Evolutionary conservation across 306 rosid genomes (phyloP).

Genomic region (Acacia crassicarpa): DNA sequence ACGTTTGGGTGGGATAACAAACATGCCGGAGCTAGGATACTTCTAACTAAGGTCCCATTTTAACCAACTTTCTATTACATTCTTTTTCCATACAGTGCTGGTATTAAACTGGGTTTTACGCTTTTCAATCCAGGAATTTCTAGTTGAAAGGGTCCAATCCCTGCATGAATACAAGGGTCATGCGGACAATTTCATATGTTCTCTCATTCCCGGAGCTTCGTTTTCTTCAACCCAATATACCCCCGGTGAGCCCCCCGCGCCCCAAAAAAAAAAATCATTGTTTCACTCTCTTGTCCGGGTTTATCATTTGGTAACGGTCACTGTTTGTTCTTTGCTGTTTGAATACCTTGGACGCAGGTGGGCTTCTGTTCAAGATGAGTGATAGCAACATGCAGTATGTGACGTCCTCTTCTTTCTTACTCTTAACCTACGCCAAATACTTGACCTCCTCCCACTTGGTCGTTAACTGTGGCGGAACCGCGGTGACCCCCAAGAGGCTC

Average conservation of each 20-base stretch:
- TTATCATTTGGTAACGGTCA: constrained; percentile 36
- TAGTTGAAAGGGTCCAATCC: constrained; percentile 61
- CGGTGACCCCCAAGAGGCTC: constrained; percentile 61
- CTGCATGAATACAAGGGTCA: constrained; percentile 93
- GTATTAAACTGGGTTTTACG: not conserved
- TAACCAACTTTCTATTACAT: not conserved
- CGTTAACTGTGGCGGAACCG: constrained; percentile 68
- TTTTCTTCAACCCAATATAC: constrained; percentile 73
- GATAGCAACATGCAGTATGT: constrained; percentile 95
- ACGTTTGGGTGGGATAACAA: constrained; percentile 97
- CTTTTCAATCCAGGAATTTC: constrained; percentile 68
- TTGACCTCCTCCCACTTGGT: constrained; percentile 61
- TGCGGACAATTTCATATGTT: constrained; percentile 87
- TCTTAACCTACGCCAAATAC: constrained; percentile 83
- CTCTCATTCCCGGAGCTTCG: constrained; percentile 74
- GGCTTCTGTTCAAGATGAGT: constrained; percentile 82
- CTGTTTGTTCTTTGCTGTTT: not conserved
- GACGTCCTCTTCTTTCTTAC: constrained; percentile 84
- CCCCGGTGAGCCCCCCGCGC: constrained; percentile 50
- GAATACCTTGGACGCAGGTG: constrained; percentile 51
- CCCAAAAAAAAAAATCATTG: not conserved
- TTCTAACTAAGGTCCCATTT: constrained; percentile 75
- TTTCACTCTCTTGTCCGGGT: not conserved
- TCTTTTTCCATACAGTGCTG: not conserved
- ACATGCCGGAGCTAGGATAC: constrained; percentile 91